Percentiles rank a stretch among this genome's conserved stretches.
phyloP scores from a whole-genome alignment of 2,329 filamentous ascomycete species.

The Nothomitra cinnamomea region DNA sequence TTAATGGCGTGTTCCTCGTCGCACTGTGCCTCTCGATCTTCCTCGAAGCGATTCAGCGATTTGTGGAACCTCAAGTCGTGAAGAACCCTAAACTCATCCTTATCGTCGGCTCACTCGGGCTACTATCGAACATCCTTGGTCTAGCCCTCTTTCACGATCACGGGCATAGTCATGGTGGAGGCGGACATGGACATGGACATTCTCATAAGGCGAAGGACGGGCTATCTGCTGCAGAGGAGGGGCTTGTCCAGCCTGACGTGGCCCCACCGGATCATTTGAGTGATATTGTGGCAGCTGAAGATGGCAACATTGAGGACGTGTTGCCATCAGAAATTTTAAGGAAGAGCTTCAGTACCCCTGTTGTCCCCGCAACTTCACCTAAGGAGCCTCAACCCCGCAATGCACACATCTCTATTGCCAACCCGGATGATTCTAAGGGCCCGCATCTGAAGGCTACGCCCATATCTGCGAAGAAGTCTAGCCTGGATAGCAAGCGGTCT shows the following conservation, averaged over 20 bases:
- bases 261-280: neutral
- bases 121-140: slow-evolving; percentile 76
- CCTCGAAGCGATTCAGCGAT: slow-evolving; percentile 80
- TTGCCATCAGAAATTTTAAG: slow-evolving; percentile 22
- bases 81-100: slow-evolving; percentile 72
- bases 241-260: slow-evolving; percentile 17
- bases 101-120: slow-evolving; percentile 71
- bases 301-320: slow-evolving; percentile 41
- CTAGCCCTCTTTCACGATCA: slow-evolving; percentile 88
- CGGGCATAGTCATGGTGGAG: slow-evolving; percentile 55
- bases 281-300: slow-evolving; percentile 34
- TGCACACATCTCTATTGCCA: neutral
- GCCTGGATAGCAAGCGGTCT: slow-evolving; percentile 25
- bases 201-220: slow-evolving; percentile 26
- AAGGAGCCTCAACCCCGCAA: neutral
- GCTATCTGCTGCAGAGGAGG: slow-evolving; percentile 18
- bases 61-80: slow-evolving; percentile 82
- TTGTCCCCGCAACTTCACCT: neutral
- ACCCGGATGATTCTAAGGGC: too few relatives aligned
- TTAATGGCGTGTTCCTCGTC: slow-evolving; percentile 95
- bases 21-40: slow-evolving; percentile 93
- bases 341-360: neutral
- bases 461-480: neutral
- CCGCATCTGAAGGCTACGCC: neutral
- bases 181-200: slow-evolving; percentile 24